Percentiles rank a stretch among this genome's conserved stretches.
phyloP scores from a whole-genome alignment of 371 early-diverging fungal species.

The Mortierella sp. region DNA sequence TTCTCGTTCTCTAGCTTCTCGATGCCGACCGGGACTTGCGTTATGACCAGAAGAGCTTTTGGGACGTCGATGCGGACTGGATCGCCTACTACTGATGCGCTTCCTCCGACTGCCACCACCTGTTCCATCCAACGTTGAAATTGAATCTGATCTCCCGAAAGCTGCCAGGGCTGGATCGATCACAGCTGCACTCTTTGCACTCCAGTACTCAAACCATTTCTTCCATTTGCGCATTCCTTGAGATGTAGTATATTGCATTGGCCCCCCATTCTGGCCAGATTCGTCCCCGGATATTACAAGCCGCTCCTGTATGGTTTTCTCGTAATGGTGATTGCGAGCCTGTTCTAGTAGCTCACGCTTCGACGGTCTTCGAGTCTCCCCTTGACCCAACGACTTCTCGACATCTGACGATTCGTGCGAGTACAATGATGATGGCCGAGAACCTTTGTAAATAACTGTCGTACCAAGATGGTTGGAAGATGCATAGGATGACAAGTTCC shows the following conservation, averaged over 20 bases:
- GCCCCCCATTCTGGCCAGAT: slow-evolving; percentile 29
- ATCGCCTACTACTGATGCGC: slow-evolving; percentile 35
- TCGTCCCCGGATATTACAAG: slow-evolving; percentile 38
- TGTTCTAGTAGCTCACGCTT: slow-evolving; percentile 4
- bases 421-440: slow-evolving; percentile 25
- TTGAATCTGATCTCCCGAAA: slow-evolving; percentile 37
- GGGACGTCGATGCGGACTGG: slow-evolving; percentile 37
- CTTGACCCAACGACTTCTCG: slow-evolving; percentile 14
- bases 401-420: slow-evolving; percentile 49
- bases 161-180: slow-evolving; percentile 51
- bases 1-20: slow-evolving; percentile 41
- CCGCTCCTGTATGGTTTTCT: slow-evolving; percentile 3
- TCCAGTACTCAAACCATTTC: slow-evolving; percentile 54
- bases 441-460: slow-evolving; percentile 3
- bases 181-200: slow-evolving; percentile 51
- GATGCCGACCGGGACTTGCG: slow-evolving; percentile 26
- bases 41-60: slow-evolving; percentile 17
- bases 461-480: slow-evolving; percentile 18
- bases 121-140: slow-evolving; percentile 13
- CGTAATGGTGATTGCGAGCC: slow-evolving; percentile 6
- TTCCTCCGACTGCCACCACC: slow-evolving; percentile 19
- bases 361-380: neutral
- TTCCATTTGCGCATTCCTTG: slow-evolving; percentile 57
- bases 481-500: slow-evolving; percentile 22
- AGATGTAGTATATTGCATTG: slow-evolving; percentile 47